Conservation (phyloP, 768 basidiomycete species). For the Rubroboletus pulcherrimus region DNA sequence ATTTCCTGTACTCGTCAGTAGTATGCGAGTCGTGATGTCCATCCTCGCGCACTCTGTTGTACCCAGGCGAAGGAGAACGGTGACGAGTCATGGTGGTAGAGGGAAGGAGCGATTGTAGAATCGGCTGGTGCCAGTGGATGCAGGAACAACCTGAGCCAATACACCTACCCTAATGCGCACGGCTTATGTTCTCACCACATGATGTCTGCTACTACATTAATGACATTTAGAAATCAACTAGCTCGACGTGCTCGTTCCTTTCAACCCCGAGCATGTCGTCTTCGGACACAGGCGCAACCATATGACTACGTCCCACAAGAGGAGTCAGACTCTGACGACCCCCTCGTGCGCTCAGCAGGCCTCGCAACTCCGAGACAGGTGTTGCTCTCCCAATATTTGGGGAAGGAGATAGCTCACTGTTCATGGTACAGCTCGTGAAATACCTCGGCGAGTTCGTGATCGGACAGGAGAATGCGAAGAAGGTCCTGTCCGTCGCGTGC, state of each 20-base stretch:
- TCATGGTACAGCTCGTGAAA: constrained; percentile 57
- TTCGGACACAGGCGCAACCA: constrained; percentile 57
- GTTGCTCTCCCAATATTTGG: background rate
- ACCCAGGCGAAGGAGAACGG: constrained; percentile 44
- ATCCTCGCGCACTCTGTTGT: constrained; percentile 25
- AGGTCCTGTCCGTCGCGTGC: constrained; percentile 89
- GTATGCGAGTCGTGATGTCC: constrained; percentile 34
- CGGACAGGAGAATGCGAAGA: constrained; percentile 91
- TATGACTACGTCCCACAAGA: constrained; percentile 38
- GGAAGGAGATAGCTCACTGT: constrained; percentile 7
- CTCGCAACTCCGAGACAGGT: constrained; percentile 61
- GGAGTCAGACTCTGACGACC: constrained; percentile 27
- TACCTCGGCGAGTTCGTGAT: constrained; percentile 89
- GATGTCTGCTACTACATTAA: constrained; percentile 3
- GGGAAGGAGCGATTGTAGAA: background rate
- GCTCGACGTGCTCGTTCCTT: constrained; percentile 28
- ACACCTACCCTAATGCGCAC: background rate
- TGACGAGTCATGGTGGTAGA: constrained; percentile 40
- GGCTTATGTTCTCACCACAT: background rate
- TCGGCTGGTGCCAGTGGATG: background rate
- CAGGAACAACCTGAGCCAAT: background rate
- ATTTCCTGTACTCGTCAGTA: constrained; percentile 29
- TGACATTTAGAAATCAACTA: constrained; percentile 21
- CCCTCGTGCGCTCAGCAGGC: constrained; percentile 40
- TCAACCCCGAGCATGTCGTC: constrained; percentile 30